A percentile compares a stretch with the other conserved stretches of the same genome.
Evolutionary conservation across 2,329 filamentous ascomycete species (phyloP).

Genomic region (Hymenoscyphus repandus): DNA sequence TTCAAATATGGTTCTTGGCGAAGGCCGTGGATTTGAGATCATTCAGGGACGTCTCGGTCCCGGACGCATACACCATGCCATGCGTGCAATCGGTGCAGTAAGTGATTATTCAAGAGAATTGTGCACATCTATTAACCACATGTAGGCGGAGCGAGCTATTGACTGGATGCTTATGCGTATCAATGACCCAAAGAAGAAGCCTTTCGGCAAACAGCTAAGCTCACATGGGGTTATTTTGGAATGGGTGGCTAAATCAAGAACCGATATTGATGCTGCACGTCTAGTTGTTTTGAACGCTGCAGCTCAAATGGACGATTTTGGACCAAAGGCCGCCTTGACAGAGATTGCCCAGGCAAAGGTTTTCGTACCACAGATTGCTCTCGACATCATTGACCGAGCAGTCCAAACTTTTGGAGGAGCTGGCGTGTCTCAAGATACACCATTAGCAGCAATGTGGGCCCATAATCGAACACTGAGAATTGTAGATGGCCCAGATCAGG

Average conservation of each 20-base stretch:
- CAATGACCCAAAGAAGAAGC: constrained; percentile 86
- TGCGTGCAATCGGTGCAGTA: constrained; percentile 85
- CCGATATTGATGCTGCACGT: constrained; percentile 90
- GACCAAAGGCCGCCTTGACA: constrained; percentile 83
- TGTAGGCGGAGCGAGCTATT: constrained; percentile 74
- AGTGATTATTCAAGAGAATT: constrained; percentile 26
- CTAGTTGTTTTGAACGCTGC: constrained; percentile 91
- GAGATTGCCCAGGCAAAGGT: constrained; percentile 97
- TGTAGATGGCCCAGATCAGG: constrained; percentile 94
- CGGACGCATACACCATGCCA: constrained; percentile 95
- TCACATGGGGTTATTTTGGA: constrained; percentile 94
- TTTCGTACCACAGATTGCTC: constrained; percentile 73
- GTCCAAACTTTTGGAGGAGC: constrained; percentile 89
- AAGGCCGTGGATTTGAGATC: constrained; percentile 94
- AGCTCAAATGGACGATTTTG: constrained; percentile 84
- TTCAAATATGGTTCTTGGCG: constrained; percentile 81
- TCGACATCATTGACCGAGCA: constrained; percentile 88
- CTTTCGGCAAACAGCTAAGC: constrained; percentile 81
- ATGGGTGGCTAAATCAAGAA: constrained; percentile 85
- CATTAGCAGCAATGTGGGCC: constrained; percentile 79
- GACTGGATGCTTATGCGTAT: constrained; percentile 93
- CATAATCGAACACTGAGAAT: constrained; percentile 75
- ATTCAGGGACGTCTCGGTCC: constrained; percentile 95
- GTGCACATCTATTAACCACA: constrained; percentile 14
- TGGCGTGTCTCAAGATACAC: constrained; percentile 91